Evolutionary conservation across 768 basidiomycete genomes (phyloP).

Genomic region (Hericium coralloides): DNA sequence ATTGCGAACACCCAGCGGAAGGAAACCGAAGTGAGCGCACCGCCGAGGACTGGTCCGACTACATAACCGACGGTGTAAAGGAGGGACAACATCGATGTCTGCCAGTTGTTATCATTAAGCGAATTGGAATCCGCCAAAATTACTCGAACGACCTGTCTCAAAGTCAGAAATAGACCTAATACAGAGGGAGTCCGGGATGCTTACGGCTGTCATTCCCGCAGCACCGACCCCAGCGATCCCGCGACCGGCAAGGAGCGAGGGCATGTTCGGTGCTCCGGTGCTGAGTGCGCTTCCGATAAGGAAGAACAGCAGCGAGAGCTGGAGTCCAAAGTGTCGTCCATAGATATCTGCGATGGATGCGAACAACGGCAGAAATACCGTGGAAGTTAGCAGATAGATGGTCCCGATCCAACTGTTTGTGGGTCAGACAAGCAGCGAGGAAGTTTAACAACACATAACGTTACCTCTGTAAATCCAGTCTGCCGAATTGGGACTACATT

Average conservation of each 20-base stretch:
- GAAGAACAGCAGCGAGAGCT: slow-evolving; percentile 36
- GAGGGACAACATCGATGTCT: slow-evolving; percentile 32
- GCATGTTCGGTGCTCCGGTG: slow-evolving; percentile 38
- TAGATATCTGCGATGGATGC: slow-evolving; percentile 41
- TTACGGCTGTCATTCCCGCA: slow-evolving; percentile 31
- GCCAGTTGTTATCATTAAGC: slow-evolving; percentile 33
- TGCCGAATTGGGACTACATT: slow-evolving; percentile 24
- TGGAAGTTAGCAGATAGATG: slow-evolving; percentile 39
- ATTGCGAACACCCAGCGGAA: slow-evolving; percentile 51
- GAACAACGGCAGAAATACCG: slow-evolving; percentile 44
- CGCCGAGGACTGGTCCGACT: slow-evolving; percentile 37
- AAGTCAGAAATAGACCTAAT: slow-evolving; percentile 6
- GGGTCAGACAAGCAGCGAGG: background rate
- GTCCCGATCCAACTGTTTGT: slow-evolving; percentile 38
- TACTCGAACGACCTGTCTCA: slow-evolving; percentile 24
- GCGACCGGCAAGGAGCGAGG: slow-evolving; percentile 36
- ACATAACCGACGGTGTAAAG: slow-evolving; percentile 35
- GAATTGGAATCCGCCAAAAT: slow-evolving; percentile 35
- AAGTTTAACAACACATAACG: background rate
- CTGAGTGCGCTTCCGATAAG: slow-evolving; percentile 37
- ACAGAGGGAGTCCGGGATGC: background rate
- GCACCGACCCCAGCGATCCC: slow-evolving; percentile 43
- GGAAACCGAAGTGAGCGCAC: slow-evolving; percentile 28
- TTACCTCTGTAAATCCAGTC: slow-evolving; percentile 26
- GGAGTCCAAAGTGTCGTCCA: slow-evolving; percentile 40